phyloP scores from a whole-genome alignment of 768 basidiomycete species.

The Neoboletus brunneissimus region DNA sequence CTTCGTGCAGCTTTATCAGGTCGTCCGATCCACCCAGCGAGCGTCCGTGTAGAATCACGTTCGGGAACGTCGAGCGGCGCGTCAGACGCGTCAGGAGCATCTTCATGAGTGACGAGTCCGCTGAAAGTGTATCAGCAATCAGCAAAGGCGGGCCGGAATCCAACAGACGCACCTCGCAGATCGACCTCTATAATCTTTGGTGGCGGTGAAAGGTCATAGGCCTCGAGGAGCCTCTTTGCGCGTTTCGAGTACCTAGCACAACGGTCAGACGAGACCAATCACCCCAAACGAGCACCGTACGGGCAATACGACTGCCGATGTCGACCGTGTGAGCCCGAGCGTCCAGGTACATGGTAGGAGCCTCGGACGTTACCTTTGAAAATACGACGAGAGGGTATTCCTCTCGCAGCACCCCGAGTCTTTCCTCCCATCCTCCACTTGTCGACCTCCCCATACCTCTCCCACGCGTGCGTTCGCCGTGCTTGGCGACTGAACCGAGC shows the following conservation, averaged over 20 bases:
- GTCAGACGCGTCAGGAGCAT: slow-evolving; percentile 64
- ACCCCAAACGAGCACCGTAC: slow-evolving; percentile 40
- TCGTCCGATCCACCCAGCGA: slow-evolving; percentile 69
- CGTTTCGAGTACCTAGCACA: slow-evolving; percentile 27
- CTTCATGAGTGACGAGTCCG: slow-evolving; percentile 64
- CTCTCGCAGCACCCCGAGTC: slow-evolving; percentile 41
- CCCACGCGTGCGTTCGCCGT: slow-evolving; percentile 3
- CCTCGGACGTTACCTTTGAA: slow-evolving; percentile 58
- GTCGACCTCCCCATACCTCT: slow-evolving; percentile 33
- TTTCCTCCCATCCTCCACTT: slow-evolving; percentile 35
- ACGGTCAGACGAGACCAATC: not conserved
- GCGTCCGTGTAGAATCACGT: slow-evolving; percentile 61
- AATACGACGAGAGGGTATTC: slow-evolving; percentile 71
- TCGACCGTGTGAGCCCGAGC: not conserved
- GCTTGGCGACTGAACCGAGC: slow-evolving; percentile 32
- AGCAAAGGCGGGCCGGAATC: not conserved
- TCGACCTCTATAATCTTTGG: slow-evolving; percentile 78
- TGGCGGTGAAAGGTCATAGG: slow-evolving; percentile 57
- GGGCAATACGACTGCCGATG: slow-evolving; percentile 65
- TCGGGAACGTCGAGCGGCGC: slow-evolving; percentile 68
- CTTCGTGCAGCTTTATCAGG: slow-evolving; percentile 45
- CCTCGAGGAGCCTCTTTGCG: slow-evolving; percentile 48
- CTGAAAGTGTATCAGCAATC: slow-evolving; percentile 31
- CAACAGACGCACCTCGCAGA: slow-evolving; percentile 47
- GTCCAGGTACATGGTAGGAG: not conserved